These are phyloP conservation scores for Yarrowia sp. DNA, from an alignment of 805 yeast species.

Conservation along the genomic window DNA sequence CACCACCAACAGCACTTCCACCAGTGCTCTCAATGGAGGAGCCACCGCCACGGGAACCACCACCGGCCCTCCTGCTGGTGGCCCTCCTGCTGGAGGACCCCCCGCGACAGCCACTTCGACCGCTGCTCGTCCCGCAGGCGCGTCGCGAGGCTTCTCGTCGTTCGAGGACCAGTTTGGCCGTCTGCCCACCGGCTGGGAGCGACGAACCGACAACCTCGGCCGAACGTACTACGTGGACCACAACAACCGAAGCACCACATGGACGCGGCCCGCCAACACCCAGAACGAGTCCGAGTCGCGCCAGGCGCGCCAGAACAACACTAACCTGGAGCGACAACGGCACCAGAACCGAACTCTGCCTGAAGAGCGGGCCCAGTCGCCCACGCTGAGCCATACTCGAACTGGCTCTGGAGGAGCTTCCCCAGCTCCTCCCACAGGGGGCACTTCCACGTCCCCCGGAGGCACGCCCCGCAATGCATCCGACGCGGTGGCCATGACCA, in stretches of 20 bases:
- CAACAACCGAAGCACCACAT: constrained; percentile 96
- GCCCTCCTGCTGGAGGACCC: constrained; percentile 24
- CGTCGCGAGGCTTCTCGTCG: constrained; percentile 64
- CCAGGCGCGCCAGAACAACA: constrained; percentile 50
- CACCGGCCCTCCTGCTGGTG: not conserved
- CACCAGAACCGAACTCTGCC: constrained; percentile 90
- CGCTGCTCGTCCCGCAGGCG: constrained; percentile 30
- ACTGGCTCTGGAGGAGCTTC: constrained; percentile 43
- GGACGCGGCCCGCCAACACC: constrained; percentile 90
- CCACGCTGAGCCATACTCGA: constrained; percentile 25
- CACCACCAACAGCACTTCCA: constrained; percentile 36
- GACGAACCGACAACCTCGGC: constrained; percentile 96
- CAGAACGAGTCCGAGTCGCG: constrained; percentile 72
- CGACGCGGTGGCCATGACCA: constrained; percentile 46
- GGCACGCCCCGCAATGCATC: constrained; percentile 46
- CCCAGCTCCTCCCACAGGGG: too few relatives aligned
- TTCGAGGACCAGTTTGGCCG: constrained; percentile 97
- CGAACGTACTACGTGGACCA: constrained; percentile 98
- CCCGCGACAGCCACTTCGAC: constrained; percentile 31
- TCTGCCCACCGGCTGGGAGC: constrained; percentile 98
- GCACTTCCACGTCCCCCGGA: constrained; percentile 43
- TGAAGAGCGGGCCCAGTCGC: constrained; percentile 27
- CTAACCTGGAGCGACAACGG: constrained; percentile 87
- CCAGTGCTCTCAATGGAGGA: constrained; percentile 32
- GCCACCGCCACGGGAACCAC: not conserved